Conservation (phyloP, 352 stramenopile genomes). For the Globisporangium lucens region DNA sequence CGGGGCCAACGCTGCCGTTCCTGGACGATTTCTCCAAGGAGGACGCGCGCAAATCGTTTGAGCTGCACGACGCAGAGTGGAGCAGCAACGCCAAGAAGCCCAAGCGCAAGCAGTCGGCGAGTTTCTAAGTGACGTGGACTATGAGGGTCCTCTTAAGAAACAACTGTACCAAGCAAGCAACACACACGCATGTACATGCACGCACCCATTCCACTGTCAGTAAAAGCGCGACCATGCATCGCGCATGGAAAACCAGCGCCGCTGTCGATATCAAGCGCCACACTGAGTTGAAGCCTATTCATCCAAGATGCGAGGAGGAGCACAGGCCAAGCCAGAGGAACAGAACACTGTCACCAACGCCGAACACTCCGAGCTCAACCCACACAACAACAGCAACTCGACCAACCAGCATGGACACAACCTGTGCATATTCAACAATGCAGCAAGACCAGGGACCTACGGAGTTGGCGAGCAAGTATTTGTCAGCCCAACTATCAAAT, state of each 20-base stretch:
- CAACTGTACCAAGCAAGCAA: background rate
- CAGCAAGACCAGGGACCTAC: background rate
- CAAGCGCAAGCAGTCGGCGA: slow-evolving; percentile 22
- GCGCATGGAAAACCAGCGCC: background rate
- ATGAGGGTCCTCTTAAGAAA: background rate
- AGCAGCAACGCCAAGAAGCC: slow-evolving; percentile 23
- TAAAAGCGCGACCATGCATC: background rate
- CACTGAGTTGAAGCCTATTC: background rate
- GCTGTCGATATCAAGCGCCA: background rate
- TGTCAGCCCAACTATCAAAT: background rate
- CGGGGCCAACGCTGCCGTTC: slow-evolving; percentile 27
- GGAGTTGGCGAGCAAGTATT: background rate
- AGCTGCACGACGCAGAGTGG: slow-evolving; percentile 13
- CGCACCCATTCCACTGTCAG: background rate
- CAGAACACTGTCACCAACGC: slow-evolving; percentile 8
- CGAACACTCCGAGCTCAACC: background rate
- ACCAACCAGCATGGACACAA: background rate
- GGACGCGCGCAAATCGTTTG: slow-evolving; percentile 20
- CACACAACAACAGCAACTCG: background rate
- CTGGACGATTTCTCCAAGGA: slow-evolving; percentile 28
- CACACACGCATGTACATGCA: background rate
- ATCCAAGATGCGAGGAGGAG: background rate
- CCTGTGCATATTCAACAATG: background rate
- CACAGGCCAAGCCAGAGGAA: background rate
- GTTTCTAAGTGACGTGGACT: slow-evolving; percentile 11